Evolutionary conservation across 352 stramenopile species (phyloP).

Genomic region (Halophytophthora batemanensis): DNA sequence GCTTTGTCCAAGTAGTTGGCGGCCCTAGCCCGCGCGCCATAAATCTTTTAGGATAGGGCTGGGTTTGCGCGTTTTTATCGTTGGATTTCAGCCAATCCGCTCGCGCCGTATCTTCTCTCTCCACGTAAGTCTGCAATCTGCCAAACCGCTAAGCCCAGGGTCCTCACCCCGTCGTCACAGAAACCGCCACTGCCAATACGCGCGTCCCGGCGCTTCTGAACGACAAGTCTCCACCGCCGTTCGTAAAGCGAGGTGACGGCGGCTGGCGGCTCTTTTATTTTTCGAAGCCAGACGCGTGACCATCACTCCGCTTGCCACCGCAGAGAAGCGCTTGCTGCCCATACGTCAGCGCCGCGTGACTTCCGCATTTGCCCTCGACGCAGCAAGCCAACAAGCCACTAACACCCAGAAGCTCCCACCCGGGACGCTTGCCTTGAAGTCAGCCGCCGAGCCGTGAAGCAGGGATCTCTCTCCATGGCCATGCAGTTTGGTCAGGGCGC

Average conservation of each 20-base stretch:
- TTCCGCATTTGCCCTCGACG: conserved; percentile 29
- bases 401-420: conserved; percentile 11
- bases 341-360: conserved; percentile 26
- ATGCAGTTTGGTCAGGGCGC: conserved; percentile 34
- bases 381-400: conserved; percentile 17
- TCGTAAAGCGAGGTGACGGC: conserved; percentile 6
- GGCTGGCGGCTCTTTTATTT: too few species aligned
- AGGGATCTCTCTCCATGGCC: background rate
- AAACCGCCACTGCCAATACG: too few species aligned
- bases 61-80: conserved; percentile 8
- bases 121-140: conserved; percentile 1
- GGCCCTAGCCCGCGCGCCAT: conserved; percentile 11
- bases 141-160: background rate
- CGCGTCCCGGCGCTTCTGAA: too few species aligned
- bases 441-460: background rate
- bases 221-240: too few species aligned
- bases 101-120: conserved; percentile 21
- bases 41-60: conserved; percentile 5
- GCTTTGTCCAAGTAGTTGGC: conserved; percentile 28
- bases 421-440: conserved; percentile 1
- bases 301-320: background rate
- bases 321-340: conserved; percentile 9
- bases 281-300: background rate
- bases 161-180: too few species aligned
- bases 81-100: conserved; percentile 27